Base-by-base conservation (phyloP, 768 basidiomycete genomes). In the Amanita fuliginea region DNA sequence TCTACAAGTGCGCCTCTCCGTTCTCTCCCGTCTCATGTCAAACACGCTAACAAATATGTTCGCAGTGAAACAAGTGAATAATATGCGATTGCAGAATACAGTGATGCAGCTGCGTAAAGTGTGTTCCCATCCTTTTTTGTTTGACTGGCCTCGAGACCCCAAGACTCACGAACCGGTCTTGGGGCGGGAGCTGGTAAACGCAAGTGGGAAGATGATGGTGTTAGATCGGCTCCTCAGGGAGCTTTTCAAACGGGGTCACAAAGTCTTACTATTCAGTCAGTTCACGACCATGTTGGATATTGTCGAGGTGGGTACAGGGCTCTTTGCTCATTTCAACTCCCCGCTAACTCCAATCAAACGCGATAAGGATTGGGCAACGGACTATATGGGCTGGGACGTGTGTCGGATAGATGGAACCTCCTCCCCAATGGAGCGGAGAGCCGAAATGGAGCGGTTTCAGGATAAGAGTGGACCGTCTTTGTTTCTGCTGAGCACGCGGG, bases 91-190 rank as follows among this genome's bases (percentile, higher is more conserved):
- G 13, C 92, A 97, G 62, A 99, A 98, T 59, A 77, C 81, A 9
- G 82, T 97, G 51, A 98, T 99, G 95, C 95, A 98, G 62, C 74
- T 97, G 4, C 87, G 95, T 48, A 97, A 98, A 73, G 88, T 93
- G 1, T 91, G 90, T 68, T 92, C 86, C 11, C 92, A 97, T 64
- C 93, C 94, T 0, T 87, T 87, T 70, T 66, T 92, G 5, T 94
- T 95, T 60, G 82, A 88, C 55, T 89, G 88, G 86, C 85, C 88
- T 0, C 57, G 71, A 39, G 81, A 90, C 56, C 71, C 75, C 1
- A 57, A 67, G 4, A 86, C 83, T 1, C 69, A 68, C n/a, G 65
- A 80, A 36, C 76, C 76, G 0, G 69, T 84, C 37, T 64, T 94
- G 34, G 80, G 87, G 55, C 81, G 87, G 21, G 81, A 93, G 57